Base-by-base conservation (phyloP, 495 filamentous ascomycete species). In the Glarea lozoyensis region DNA sequence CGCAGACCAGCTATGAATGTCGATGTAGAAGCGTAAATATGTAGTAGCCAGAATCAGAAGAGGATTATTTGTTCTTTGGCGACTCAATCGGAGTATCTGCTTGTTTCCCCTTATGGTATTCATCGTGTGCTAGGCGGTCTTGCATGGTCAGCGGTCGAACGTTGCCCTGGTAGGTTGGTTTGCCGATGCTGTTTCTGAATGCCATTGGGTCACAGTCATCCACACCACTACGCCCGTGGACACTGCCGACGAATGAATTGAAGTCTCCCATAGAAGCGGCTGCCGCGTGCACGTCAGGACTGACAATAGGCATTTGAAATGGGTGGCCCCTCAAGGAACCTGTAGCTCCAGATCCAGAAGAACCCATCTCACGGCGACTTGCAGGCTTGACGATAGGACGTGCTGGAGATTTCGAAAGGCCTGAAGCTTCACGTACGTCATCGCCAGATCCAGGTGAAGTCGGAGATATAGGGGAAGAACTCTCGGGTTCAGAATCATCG, bases 291-390 rank as follows among this genome's bases (percentile, higher is more conserved):
- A 55, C 22, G 15, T 46, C 52, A 4, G 43, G 29, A 21, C 40
- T 55, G 17, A 58, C 55, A 30, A 58, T 49, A 10, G 45, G 45
- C 16, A 50, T 29, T 25, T 29, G 44, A 40, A 58, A 58, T 7
- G 52, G 48, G 6, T 45, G 44, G 29, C 48, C 44, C 35, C 49
- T 52, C 19, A 46, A 50, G 4, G 46, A 50, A 10, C 46, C 47
- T 13, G 45, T 42, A n/a, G 43, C 12, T 6, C 35, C 46, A 3
- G n/a, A n/a, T n/a, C 22, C 49, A 0, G 38, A 37, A 9, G 15
- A 22, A 22, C 16, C 9, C 29, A 4, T 22, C 4, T 34, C 35
- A 15, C 11, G 36, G 3, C 13, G 23, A 13, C 9, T 4, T 15
- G 24, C n/a, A 0, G 45, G 42, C 10, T 17, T 25, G 29, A 34